Base-by-base conservation (phyloP, 2,329 filamentous ascomycete species). In the Penicillium carneum region DNA sequence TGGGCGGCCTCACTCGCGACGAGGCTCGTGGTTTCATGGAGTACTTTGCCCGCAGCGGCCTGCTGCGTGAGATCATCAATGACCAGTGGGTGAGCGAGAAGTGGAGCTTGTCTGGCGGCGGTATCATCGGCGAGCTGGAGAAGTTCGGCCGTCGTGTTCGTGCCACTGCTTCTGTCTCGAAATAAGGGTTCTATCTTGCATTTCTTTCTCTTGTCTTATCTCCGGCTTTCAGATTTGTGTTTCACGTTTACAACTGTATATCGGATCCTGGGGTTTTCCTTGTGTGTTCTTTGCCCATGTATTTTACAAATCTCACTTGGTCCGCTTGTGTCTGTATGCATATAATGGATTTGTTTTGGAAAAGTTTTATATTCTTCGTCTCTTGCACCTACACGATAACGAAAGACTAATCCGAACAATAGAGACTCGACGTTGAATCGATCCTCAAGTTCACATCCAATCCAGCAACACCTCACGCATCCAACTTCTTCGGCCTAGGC, bases 21-120 rank as follows among this genome's bases (percentile, higher is more conserved):
- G 94, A 98, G 79, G 88, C 91, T 11, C 86, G 89, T 62, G 84
- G 87, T 0, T 82, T 96, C 69, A 89, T 98, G 87, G 93, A 97
- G 81, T 98, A 97, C 80, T 98, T 94, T 84, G 93, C 92, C 5
- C 87, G 87, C 38, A 96, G 92, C 76, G 95, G 94, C 12, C 83
- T 97, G 74, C 76, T 96, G 73, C 86, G 90, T 65, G 82, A 86
- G 63, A 83, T 82, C 47, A 84, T 97, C 51, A 88, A 91, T 71
- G 88, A 93, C 72, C 82, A 81, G 65, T 83, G 85, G 64, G 89
- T 97, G 38, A 83, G 85, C 23, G 90, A 96, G 83, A 91, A 92
- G 80, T 96, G 93, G 93, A 88, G 88, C 50, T 75, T 97, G 69
- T 87, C 88, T 50, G 92, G 92, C 23, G 88, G 90, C 71, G 93